phyloP scores from a whole-genome alignment of 345 rosid genomes.

The Sapria himalayana region DNA sequence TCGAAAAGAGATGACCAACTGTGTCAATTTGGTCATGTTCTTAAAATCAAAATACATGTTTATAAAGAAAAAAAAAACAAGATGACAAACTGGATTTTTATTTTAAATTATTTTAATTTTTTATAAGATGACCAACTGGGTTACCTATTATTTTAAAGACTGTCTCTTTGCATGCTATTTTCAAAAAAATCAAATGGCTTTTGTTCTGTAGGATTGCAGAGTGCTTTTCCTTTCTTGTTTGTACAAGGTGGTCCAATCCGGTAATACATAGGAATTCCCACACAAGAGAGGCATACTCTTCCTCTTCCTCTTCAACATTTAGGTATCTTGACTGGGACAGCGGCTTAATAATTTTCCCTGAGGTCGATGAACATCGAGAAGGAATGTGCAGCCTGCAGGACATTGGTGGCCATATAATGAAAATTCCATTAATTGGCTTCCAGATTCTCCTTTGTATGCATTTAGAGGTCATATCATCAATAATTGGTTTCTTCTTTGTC shows the following conservation, averaged over 20 bases:
- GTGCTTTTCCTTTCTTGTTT: slow-evolving; percentile 88
- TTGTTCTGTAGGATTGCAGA: slow-evolving; percentile 60
- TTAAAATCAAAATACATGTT: too few relatives aligned
- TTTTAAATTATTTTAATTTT: too few relatives aligned
- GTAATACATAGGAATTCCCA: slow-evolving; percentile 43
- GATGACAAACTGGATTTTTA: too few relatives aligned
- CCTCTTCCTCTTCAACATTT: slow-evolving; percentile 35
- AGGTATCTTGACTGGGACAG: slow-evolving; percentile 88
- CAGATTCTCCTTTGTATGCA: slow-evolving; percentile 85
- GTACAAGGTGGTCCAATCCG: slow-evolving; percentile 91
- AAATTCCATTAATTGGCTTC: slow-evolving; percentile 66
- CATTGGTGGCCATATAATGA: slow-evolving; percentile 89
- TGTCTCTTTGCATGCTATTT: too few relatives aligned
- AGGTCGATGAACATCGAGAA: slow-evolving; percentile 39
- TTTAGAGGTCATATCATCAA: slow-evolving; percentile 40
- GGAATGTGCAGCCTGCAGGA: slow-evolving; percentile 63
- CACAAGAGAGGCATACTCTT: slow-evolving; percentile 33
- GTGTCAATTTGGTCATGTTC: too few relatives aligned
- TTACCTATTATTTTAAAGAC: too few relatives aligned
- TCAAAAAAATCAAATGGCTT: too few relatives aligned
- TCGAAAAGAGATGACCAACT: too few relatives aligned
- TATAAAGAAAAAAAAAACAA: too few relatives aligned
- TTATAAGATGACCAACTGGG: too few relatives aligned
- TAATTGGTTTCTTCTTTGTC: too few relatives aligned
- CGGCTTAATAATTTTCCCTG: slow-evolving; percentile 49